Base-by-base conservation (phyloP, 2,329 filamentous ascomycete genomes). In the Onygenales sp. region DNA sequence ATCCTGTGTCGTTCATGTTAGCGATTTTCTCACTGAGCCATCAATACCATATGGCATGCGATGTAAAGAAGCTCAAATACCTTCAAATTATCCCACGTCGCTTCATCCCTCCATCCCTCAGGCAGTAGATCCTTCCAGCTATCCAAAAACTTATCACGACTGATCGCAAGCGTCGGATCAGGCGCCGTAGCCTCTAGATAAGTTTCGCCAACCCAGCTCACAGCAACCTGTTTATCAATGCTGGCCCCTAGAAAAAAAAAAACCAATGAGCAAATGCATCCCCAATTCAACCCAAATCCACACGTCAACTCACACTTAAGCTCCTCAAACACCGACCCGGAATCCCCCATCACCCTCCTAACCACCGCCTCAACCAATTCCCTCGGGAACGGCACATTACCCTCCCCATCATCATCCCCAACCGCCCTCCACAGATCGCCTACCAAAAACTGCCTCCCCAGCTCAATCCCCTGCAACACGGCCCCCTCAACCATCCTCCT, bases 81-180 rank as follows among this genome's bases (percentile, higher is more conserved):
- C 31, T 62, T 63, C 52, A 73, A 49, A 40, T 65, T 66, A 13
- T 65, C 64, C 36, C 69, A 56, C 14, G 61, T 55, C 17, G 63
- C 68, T 32, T 71, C 63, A 10, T 54, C 54, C 52, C 70, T 67
- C 72, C 72, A 74, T 33, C 64, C 54, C 53, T 74, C 72, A n/a
- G 71, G 72, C 39, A 74, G 60, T 50, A 65, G 63, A 54, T 74
- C 70, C 54, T 67, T 72, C 72, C 72, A 74, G 9, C 59, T 59
- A 46, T 63, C 63, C 7, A 73, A 50, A 37, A 70, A 73, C 7
- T 70, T 63, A 37, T 56, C 65, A 36, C 63, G 60, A 11, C 61
- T 61, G 53, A 69, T 58, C 6, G 69, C 63, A 39, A 63, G 61
- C 36, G 55, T 57, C 6, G 59, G 47, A 32, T 57, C 63, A 4